phyloP scores from a whole-genome alignment of 352 stramenopile species.

The Pythium coloratum region DNA sequence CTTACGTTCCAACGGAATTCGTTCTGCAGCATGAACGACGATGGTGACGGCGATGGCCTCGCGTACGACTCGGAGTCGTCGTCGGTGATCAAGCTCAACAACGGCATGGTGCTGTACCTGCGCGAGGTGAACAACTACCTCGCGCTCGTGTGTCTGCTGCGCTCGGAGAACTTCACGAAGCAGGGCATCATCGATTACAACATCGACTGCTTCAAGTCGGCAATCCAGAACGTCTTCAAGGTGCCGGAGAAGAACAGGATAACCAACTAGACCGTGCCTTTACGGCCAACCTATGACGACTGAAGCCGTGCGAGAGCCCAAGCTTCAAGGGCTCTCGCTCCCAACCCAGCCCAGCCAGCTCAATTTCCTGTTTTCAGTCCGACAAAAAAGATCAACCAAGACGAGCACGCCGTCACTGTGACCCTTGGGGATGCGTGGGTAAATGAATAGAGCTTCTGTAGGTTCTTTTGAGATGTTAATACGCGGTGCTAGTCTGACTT shows the following conservation, averaged over 20 bases:
- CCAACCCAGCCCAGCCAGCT: neutral
- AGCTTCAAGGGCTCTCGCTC: neutral
- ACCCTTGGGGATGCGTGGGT: neutral
- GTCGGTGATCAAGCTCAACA: slow-evolving; percentile 97
- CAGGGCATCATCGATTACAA: slow-evolving; percentile 99
- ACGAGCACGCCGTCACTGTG: neutral
- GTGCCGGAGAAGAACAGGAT: slow-evolving; percentile 53
- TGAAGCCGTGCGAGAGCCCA: neutral
- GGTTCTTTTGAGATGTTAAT: slow-evolving; percentile 6
- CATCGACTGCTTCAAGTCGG: slow-evolving; percentile 97
- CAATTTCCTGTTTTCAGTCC: neutral
- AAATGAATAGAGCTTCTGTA: neutral
- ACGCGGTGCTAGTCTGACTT: slow-evolving; percentile 3
- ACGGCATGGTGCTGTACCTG: slow-evolving; percentile 96
- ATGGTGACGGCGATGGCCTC: slow-evolving; percentile 89
- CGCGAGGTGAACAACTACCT: slow-evolving; percentile 95
- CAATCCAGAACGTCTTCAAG: slow-evolving; percentile 90
- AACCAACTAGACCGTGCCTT: slow-evolving; percentile 26
- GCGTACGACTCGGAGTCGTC: slow-evolving; percentile 96
- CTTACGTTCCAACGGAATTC: neutral
- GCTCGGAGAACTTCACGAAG: slow-evolving; percentile 97
- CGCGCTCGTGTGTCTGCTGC: slow-evolving; percentile 97
- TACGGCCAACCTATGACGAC: neutral
- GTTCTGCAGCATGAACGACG: slow-evolving; percentile 76
- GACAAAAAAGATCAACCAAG: neutral